Evolutionary conservation across 129 eudicot species (phyloP), one percentile per base, ranked within the genome.

Genomic region (Helichrysum umbraculigerum): DNA sequence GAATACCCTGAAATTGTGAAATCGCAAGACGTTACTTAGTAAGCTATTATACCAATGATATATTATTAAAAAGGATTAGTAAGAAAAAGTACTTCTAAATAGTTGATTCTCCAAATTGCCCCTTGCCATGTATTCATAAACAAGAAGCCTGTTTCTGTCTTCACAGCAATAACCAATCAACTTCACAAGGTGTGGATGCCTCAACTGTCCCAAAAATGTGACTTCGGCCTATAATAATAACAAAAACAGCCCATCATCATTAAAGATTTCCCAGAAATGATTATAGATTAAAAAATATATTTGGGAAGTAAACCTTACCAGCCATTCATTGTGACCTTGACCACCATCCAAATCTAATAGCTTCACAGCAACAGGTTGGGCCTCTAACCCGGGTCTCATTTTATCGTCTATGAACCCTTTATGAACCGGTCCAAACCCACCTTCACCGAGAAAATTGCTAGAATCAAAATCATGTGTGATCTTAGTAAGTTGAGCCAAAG

Each of bases 131-230:
- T 90, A 90, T 71, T 93, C 98, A 54, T 93, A 93, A 71, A 93
- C 97, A 28, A 93, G 90, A 85, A 90, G 89, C 85, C 98, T 78
- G 17, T 93, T 86, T 44, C 84, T 90, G 64, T 93, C 91, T 74
- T 93, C 98, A 58, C 96, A 93, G 50, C 98, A 93, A 79, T 93
- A 93, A 2, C 98, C 98, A 69, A 93, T 85, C 78, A 93, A 78
- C 89, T 93, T 93, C 79, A 93, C 97, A 19, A 93, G 87, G 76
- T 90, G 88, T n/a, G 96, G 97, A 79, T 93, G 98, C 87, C 91
- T 88, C 83, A 93, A 66, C 81, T 93, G 98, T 64, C 98, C 98
- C 52, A 93, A 86, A 63, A 90, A 88, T 5, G 92, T 88, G 42
- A 93, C 96, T 83, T 93, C 98, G 50, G 97, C 83, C 98, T 93